A percentile compares a stretch with the other conserved stretches of the same genome.
phyloP scores from a whole-genome alignment of 129 eudicot species.

The Dittrichia graveolens region DNA sequence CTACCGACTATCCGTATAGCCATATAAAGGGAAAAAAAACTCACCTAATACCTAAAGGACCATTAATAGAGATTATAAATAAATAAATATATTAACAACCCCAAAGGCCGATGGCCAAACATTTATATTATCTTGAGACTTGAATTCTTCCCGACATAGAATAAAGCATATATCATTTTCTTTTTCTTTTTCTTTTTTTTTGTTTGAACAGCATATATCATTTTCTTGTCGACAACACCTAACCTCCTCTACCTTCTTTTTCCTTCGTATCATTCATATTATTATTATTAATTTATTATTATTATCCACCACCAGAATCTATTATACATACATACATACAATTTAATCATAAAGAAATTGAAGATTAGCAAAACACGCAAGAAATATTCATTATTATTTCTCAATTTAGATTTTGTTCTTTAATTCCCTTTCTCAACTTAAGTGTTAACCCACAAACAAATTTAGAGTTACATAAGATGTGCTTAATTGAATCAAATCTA shows the following conservation, averaged over 20 bases:
- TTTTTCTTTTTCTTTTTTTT: too few relatives aligned
- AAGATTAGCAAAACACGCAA: constrained; percentile 27
- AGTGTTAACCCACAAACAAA: too few relatives aligned
- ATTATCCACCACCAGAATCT: constrained; percentile 8
- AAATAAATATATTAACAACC: too few relatives aligned
- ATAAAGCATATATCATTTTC: constrained; percentile 23
- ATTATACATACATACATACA: background rate
- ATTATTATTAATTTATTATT: background rate
- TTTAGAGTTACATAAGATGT: too few relatives aligned
- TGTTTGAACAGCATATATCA: constrained; percentile 22
- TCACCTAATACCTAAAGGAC: too few relatives aligned
- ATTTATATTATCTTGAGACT: constrained; percentile 10
- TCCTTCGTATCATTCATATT: background rate
- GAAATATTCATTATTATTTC: constrained; percentile 22
- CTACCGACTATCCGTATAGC: too few relatives aligned
- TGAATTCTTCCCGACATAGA: constrained; percentile 16
- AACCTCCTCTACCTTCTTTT: constrained; percentile 7
- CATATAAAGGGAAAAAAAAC: too few relatives aligned
- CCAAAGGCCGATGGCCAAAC: too few relatives aligned
- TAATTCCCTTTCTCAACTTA: constrained; percentile 1
- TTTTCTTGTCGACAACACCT: constrained; percentile 31
- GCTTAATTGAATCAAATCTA: constrained; percentile 9
- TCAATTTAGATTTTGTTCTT: constrained; percentile 13
- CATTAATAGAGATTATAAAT: too few relatives aligned
- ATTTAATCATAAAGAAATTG: background rate